Percentiles rank a stretch among this genome's conserved stretches.
Conservation (phyloP, 1,284 basidiomycete genomes). For the Puccinia coronata region DNA sequence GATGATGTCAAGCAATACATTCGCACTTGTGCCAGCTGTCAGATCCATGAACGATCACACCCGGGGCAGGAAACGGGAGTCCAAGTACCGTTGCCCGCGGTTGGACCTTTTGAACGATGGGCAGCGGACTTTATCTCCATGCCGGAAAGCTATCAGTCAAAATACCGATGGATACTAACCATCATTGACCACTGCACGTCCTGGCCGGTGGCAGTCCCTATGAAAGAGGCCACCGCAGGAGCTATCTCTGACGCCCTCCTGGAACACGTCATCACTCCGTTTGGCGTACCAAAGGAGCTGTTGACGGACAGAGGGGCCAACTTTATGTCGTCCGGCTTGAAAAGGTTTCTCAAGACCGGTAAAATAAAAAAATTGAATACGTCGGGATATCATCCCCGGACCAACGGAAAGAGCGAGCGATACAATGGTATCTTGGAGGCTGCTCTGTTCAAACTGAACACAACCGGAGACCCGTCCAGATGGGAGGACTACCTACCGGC, state of each 20-base stretch:
- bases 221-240: no score
- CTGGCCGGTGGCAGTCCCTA: no score
- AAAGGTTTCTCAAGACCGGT: background rate
- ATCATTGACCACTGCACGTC: slow-evolving; percentile 3
- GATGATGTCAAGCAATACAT: no score
- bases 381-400: no score
- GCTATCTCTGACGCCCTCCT: no score
- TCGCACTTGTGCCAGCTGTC: no score
- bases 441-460: background rate
- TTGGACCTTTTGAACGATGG: no score
- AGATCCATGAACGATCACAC: background rate
- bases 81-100: background rate
- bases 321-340: background rate
- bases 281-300: no score
- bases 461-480: background rate
- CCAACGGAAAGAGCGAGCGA: background rate
- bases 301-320: background rate
- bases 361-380: background rate
- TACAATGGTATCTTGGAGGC: background rate
- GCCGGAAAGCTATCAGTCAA: background rate
- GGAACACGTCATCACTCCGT: no score
- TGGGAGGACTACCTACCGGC: background rate
- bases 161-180: background rate
- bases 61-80: background rate
- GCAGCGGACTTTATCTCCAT: background rate